Evolutionary conservation across 2,329 filamentous ascomycete genomes (phyloP).

Genomic region (Paecilomyces sp.): DNA sequence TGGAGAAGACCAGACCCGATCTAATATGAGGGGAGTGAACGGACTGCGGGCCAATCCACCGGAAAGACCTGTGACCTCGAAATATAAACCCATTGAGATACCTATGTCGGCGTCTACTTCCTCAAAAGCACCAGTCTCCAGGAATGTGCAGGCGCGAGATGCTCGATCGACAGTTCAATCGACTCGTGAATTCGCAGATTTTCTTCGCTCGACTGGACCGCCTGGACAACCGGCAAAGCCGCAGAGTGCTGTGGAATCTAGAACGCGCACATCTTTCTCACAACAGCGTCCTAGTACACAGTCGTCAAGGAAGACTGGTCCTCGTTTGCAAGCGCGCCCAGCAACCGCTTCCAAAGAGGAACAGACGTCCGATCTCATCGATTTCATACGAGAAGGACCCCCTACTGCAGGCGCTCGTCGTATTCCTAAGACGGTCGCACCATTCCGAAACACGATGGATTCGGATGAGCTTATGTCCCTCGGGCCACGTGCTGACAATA

Average conservation of each 20-base stretch:
- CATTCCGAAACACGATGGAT: conserved; percentile 79
- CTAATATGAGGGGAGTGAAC: conserved; percentile 8
- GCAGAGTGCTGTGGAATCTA: conserved; percentile 1
- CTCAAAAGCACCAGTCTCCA: conserved; percentile 12
- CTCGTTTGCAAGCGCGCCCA: conserved; percentile 64
- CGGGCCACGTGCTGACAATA: conserved; percentile 19
- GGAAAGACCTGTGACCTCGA: conserved; percentile 11
- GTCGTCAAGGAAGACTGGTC: conserved; percentile 16
- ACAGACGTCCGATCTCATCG: conserved; percentile 80
- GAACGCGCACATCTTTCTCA: conserved; percentile 7
- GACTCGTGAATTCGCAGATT: conserved; percentile 76
- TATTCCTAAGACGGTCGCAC: conserved; percentile 75
- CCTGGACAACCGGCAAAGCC: conserved; percentile 3
- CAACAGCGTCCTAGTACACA: conserved; percentile 1
- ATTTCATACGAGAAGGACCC: conserved; percentile 88
- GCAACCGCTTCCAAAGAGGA: conserved; percentile 55
- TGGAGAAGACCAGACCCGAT: conserved; percentile 14
- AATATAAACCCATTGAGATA: conserved; percentile 14
- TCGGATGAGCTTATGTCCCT: conserved; percentile 59
- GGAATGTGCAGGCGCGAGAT: conserved; percentile 55
- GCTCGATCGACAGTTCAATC: conserved; percentile 65
- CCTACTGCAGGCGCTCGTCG: conserved; percentile 58
- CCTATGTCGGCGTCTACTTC: not conserved
- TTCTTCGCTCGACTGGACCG: conserved; percentile 79
- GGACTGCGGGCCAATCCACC: conserved; percentile 12